These are phyloP conservation scores for Cordyceps sp. DNA, from an alignment of 2,329 filamentous ascomycete genomes.

Conservation along the genomic window DNA sequence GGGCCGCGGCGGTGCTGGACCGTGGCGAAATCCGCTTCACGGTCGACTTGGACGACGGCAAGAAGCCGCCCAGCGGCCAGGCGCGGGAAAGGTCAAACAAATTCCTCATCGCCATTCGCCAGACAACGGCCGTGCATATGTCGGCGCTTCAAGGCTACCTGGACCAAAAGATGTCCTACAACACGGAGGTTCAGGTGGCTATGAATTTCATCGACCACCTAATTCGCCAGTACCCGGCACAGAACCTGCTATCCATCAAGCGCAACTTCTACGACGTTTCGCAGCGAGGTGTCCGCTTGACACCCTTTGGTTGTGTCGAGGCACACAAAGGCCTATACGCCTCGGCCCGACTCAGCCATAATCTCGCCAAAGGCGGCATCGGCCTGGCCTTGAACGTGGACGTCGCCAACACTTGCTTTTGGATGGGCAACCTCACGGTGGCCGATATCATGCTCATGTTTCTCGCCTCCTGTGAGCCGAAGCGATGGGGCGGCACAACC, in stretches of 20 bases:
- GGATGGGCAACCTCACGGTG: constrained; percentile 29
- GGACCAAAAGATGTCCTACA: constrained; percentile 38
- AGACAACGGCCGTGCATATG: constrained; percentile 54
- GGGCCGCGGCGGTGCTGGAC: constrained; percentile 33
- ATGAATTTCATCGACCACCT: constrained; percentile 88
- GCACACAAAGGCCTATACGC: constrained; percentile 84
- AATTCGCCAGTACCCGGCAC: constrained; percentile 61
- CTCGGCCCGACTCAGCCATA: constrained; percentile 60
- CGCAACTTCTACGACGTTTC: constrained; percentile 60
- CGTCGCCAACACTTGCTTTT: constrained; percentile 84
- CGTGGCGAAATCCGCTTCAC: constrained; percentile 34
- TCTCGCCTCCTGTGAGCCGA: constrained; percentile 12
- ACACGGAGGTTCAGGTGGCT: constrained; percentile 55
- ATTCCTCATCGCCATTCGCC: constrained; percentile 45
- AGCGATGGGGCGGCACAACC: constrained; percentile 10
- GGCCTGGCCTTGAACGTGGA: constrained; percentile 75
- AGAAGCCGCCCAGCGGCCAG: constrained; percentile 20
- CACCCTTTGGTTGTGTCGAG: constrained; percentile 38
- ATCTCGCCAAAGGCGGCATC: constrained; percentile 27
- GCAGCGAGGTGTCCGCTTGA: constrained; percentile 35
- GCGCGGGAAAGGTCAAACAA: constrained; percentile 21
- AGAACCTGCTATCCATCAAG: constrained; percentile 54
- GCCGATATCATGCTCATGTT: constrained; percentile 20
- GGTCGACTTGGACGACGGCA: constrained; percentile 59
- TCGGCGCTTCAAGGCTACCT: constrained; percentile 51